A percentile compares a stretch with the other conserved stretches of the same genome.
Evolutionary conservation across 1,284 basidiomycete species (phyloP).

Genomic region (Coniferiporia weirii): DNA sequence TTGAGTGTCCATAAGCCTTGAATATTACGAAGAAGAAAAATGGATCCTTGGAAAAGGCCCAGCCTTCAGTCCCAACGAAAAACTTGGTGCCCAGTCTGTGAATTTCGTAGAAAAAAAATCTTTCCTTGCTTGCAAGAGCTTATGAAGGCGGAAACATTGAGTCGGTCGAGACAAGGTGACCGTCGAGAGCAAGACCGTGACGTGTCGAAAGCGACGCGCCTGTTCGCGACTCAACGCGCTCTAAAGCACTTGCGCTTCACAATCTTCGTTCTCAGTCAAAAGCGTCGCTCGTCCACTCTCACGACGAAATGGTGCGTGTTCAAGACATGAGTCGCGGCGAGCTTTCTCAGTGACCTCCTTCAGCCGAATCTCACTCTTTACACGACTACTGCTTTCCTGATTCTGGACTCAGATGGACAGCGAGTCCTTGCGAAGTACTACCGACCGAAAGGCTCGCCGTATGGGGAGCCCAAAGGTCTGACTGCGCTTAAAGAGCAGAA

Average conservation of each 20-base stretch:
- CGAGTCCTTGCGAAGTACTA: conserved; percentile 97
- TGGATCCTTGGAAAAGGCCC: too few species aligned
- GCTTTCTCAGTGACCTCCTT: background rate
- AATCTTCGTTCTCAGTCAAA: too few species aligned
- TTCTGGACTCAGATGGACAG: conserved; percentile 92
- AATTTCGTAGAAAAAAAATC: too few species aligned
- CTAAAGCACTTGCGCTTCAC: too few species aligned
- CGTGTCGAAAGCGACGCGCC: too few species aligned
- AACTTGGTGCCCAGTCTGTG: too few species aligned
- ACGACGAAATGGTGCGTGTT: conserved; percentile 4
- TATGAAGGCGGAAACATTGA: too few species aligned
- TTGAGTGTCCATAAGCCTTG: background rate
- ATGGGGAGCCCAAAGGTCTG: conserved; percentile 60
- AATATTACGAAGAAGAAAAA: background rate
- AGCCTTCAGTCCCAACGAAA: too few species aligned
- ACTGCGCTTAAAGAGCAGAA: conserved; percentile 87
- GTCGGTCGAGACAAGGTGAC: too few species aligned
- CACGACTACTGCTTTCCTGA: conserved; percentile 80
- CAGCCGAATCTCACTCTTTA: conserved; percentile 81
- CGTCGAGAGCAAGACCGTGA: too few species aligned
- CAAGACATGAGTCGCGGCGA: background rate
- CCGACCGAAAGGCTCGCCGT: conserved; percentile 63
- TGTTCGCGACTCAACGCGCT: too few species aligned
- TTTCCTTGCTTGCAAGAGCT: too few species aligned
- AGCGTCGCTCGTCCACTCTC: background rate